Conservation (phyloP, 176 grass and related monocot genomes). For the Hsuehochloa calcarea region DNA sequence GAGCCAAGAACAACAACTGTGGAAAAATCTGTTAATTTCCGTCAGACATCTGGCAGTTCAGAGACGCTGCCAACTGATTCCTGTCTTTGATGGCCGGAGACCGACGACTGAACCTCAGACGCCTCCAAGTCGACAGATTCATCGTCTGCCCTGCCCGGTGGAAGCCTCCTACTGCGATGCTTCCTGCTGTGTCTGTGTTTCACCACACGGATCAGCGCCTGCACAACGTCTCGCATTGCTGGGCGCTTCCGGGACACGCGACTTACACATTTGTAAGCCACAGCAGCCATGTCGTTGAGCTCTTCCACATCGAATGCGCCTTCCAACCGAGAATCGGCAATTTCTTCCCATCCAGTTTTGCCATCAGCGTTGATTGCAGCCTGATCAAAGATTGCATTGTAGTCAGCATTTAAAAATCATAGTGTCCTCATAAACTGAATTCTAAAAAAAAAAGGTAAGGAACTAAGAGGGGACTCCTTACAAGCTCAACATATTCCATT, state of each 20-base stretch:
- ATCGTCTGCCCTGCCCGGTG: slow-evolving; percentile 23
- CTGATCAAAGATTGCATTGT: slow-evolving; percentile 36
- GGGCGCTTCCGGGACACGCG: slow-evolving; percentile 69
- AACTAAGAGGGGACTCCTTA: slow-evolving; percentile 36
- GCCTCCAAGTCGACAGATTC: slow-evolving; percentile 58
- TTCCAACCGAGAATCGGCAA: slow-evolving; percentile 65
- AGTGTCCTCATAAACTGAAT: slow-evolving; percentile 1
- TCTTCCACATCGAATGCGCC: slow-evolving; percentile 69
- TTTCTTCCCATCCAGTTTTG: slow-evolving; percentile 86
- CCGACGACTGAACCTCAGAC: slow-evolving; percentile 51
- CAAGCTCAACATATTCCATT: slow-evolving; percentile 96
- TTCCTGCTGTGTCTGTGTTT: slow-evolving; percentile 58
- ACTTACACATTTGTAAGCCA: slow-evolving; percentile 79
- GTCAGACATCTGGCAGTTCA: slow-evolving; percentile 70
- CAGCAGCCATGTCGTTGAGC: slow-evolving; percentile 66
- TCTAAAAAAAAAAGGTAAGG: not conserved
- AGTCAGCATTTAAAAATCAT: slow-evolving; percentile 30
- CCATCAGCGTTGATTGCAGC: slow-evolving; percentile 77
- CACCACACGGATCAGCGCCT: slow-evolving; percentile 53
- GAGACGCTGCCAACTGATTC: slow-evolving; percentile 69
- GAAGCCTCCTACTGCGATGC: slow-evolving; percentile 24
- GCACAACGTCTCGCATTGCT: slow-evolving; percentile 71
- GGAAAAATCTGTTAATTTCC: not conserved
- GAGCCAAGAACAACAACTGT: not conserved
- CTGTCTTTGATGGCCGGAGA: slow-evolving; percentile 62